These are phyloP conservation scores for Pterocarpus santalinus DNA, from an alignment of 306 rosid genomes.

Conservation along the genomic window DNA sequence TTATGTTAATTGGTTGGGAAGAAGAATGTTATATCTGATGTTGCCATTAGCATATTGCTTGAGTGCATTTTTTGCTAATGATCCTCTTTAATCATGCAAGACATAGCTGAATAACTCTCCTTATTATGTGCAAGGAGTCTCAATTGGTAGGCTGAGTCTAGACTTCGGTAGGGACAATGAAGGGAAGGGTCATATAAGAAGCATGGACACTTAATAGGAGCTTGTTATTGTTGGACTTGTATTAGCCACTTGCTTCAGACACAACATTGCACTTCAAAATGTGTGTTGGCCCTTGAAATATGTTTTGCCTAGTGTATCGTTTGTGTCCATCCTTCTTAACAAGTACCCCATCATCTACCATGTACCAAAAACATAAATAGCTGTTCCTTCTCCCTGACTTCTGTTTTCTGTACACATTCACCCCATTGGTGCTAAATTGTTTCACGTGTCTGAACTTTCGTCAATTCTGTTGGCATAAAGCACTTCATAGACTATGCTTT, in stretches of 20 bases:
- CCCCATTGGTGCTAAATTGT: constrained; percentile 19
- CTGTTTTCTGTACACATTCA: constrained; percentile 27
- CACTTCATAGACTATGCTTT: not conserved
- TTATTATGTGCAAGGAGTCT: not conserved
- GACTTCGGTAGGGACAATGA: constrained; percentile 20
- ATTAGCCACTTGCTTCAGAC: constrained; percentile 25
- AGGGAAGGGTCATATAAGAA: constrained; percentile 23
- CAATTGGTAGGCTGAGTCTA: constrained; percentile 18
- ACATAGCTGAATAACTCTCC: constrained; percentile 15
- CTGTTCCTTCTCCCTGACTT: constrained; percentile 26
- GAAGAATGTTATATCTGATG: constrained; percentile 24
- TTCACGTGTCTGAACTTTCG: constrained; percentile 24
- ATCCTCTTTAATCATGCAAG: constrained; percentile 9
- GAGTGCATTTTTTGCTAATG: constrained; percentile 16
- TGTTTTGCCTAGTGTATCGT: not conserved
- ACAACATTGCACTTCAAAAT: constrained; percentile 29
- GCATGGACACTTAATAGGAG: constrained; percentile 4
- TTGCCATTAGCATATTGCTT: constrained; percentile 9
- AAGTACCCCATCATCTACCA: not conserved
- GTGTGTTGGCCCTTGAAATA: too few relatives aligned
- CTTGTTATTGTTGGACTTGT: not conserved
- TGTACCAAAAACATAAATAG: not conserved
- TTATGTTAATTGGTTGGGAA: constrained; percentile 16
- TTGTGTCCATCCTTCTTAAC: constrained; percentile 3
- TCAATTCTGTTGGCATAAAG: not conserved